Evolutionary conservation across 2,329 filamentous ascomycete genomes (phyloP), one percentile per base, ranked within the genome.

Genomic region (Fusarium zealandicum): DNA sequence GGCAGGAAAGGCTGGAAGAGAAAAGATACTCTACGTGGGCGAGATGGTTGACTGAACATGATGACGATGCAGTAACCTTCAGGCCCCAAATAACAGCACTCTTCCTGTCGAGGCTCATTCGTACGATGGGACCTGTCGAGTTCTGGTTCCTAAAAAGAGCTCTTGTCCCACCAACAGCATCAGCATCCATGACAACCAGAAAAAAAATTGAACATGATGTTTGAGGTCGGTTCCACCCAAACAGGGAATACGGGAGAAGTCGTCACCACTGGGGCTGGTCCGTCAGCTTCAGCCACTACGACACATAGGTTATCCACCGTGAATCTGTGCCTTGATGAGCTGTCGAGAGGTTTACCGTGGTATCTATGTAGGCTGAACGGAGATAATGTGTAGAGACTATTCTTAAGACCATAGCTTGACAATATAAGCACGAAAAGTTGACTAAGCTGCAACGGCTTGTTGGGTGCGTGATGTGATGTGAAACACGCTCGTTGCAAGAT

Each of bases 191-290:
- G 30, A 37, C 14, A 30, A 30, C 22, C 13, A 39, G 16, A 10
- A 45, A 51, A 41, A 27, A 37, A 25, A 33, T 25, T n/a, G 33
- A n/a, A 27, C 31, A 14, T 54, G 6, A 4, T 40, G 36, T 32
- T 31, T 33, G 27, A 45, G 22, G 5, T 9, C 9, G 54, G 48
- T 48, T 51, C 49, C 49, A 55, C 57, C 27, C 18, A 13, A 16
- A 31, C 37, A 28, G 35, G 12, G 31, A 51, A 61, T 57, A 63
- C 32, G 56, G 56, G 41, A 35, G 44, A 42, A 54, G 48, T 63
- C 60, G 60, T 63, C 60, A 63, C 56, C 56, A 31, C 56, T 60
- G 40, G 45, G 59, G 42, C 38, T 55, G 45, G 49, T 20, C 44
- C 36, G 43, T 59, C 44, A 44, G 31, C 40, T 39, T 48, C 39